Evolutionary conservation across 768 basidiomycete species (phyloP).

Genomic region (Panus rudis): DNA sequence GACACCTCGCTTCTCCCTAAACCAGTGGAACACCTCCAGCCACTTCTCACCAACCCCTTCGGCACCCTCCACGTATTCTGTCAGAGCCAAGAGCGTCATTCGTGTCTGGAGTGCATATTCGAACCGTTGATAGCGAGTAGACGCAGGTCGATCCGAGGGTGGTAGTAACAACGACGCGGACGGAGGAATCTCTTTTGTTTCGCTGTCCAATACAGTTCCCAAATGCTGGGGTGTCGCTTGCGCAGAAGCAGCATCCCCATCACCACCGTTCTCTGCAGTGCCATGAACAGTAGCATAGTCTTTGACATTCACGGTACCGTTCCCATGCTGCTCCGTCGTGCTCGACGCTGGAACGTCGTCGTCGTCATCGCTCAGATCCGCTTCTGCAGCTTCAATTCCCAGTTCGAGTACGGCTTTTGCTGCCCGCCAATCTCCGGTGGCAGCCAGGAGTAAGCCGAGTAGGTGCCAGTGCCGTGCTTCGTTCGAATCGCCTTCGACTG

Average conservation of each 20-base stretch:
- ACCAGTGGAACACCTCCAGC: conserved; percentile 82
- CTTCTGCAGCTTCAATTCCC: conserved; percentile 57
- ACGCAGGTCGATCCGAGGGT: conserved; percentile 39
- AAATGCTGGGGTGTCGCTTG: background rate
- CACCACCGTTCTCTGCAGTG: background rate
- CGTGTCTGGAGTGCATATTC: conserved; percentile 78
- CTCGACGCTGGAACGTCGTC: conserved; percentile 2
- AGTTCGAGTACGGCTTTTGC: conserved; percentile 71
- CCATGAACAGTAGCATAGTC: conserved; percentile 8
- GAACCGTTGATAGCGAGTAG: conserved; percentile 54
- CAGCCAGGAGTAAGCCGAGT: conserved; percentile 74
- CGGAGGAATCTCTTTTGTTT: conserved; percentile 30
- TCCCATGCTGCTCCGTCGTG: background rate
- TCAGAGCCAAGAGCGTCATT: conserved; percentile 77
- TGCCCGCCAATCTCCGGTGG: conserved; percentile 71
- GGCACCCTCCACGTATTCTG: conserved; percentile 79
- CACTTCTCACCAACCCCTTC: conserved; percentile 77
- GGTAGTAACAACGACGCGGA: conserved; percentile 38
- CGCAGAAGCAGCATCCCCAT: background rate
- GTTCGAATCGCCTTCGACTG: conserved; percentile 62
- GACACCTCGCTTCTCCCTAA: conserved; percentile 54
- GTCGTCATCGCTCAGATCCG: conserved; percentile 30
- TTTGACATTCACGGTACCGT: conserved; percentile 1
- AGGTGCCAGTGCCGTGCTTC: conserved; percentile 86
- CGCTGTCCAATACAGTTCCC: conserved; percentile 24